These are phyloP conservation scores for Rhizopus arrhizus DNA, from an alignment of 371 early-diverging fungal species.

Conservation along the genomic window DNA sequence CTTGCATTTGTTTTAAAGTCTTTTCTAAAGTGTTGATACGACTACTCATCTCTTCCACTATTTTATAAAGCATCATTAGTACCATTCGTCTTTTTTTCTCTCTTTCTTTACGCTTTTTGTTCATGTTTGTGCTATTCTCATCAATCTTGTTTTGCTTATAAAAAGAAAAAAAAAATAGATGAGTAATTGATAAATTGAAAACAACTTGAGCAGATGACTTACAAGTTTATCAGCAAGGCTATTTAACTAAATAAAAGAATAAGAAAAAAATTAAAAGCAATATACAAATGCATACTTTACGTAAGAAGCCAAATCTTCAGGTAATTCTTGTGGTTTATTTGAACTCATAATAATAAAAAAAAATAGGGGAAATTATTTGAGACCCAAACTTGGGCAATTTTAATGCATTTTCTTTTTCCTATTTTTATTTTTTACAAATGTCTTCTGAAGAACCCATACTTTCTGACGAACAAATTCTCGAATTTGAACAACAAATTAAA, in stretches of 20 bases:
- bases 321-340: neutral
- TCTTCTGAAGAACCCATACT: slow-evolving; percentile 38
- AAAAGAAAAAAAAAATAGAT: neutral
- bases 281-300: slow-evolving; percentile 7
- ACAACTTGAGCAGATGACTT: neutral
- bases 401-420: neutral
- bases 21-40: slow-evolving; percentile 22
- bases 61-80: neutral
- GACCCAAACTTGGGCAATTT: neutral
- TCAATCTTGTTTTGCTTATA: slow-evolving; percentile 1
- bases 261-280: neutral
- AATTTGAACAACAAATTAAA: slow-evolving; percentile 64
- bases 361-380: neutral
- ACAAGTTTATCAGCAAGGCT: slow-evolving; percentile 23
- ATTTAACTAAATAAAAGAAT: slow-evolving; percentile 10
- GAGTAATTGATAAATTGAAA: neutral
- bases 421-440: slow-evolving; percentile 4
- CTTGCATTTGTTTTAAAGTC: slow-evolving; percentile 18
- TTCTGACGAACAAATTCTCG: slow-evolving; percentile 67
- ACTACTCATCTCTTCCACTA: slow-evolving; percentile 25
- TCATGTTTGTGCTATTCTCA: neutral
- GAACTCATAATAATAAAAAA: neutral
- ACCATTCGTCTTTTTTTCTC: neutral
- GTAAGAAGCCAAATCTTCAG: slow-evolving; percentile 18
- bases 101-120: neutral